These are phyloP conservation scores for Coniochaeta sp. DNA, from an alignment of 2,329 filamentous ascomycete species.

Conservation along the genomic window DNA sequence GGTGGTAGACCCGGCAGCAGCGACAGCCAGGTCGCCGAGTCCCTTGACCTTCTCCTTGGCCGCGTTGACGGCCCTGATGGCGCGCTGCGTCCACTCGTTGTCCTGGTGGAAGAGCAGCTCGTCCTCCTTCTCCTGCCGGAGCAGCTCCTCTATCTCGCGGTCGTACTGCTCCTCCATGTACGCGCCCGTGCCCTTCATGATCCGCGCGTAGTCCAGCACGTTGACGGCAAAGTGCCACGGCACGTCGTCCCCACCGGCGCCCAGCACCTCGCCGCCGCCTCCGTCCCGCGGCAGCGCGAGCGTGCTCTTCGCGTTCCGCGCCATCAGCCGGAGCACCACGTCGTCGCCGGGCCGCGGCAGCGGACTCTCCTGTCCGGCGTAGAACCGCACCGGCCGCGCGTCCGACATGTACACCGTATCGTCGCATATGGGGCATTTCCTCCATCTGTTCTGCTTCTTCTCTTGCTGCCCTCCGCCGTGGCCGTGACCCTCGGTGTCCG, in stretches of 20 bases:
- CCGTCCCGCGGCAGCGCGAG: constrained; percentile 82
- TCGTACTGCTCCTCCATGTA: constrained; percentile 83
- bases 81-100: constrained; percentile 85
- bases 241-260: constrained; percentile 65
- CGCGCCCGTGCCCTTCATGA: constrained; percentile 87
- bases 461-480: constrained; percentile 32
- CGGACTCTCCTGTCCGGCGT: constrained; percentile 77
- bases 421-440: constrained; percentile 94
- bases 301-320: constrained; percentile 71
- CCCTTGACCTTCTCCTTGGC: constrained; percentile 65
- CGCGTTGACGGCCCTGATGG: constrained; percentile 65
- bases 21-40: constrained; percentile 23
- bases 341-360: constrained; percentile 79
- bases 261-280: constrained; percentile 58
- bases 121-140: constrained; percentile 76
- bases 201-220: constrained; percentile 86
- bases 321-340: constrained; percentile 81
- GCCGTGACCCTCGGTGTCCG: constrained; percentile 44
- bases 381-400: constrained; percentile 83
- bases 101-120: constrained; percentile 88
- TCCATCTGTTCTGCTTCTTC: constrained; percentile 62
- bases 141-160: constrained; percentile 66
- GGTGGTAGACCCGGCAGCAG: constrained; percentile 4
- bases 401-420: constrained; percentile 91
- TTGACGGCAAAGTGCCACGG: constrained; percentile 95